Evolutionary conservation across 2,329 filamentous ascomycete species (phyloP).

Genomic region (Pseudopithomyces maydicus): DNA sequence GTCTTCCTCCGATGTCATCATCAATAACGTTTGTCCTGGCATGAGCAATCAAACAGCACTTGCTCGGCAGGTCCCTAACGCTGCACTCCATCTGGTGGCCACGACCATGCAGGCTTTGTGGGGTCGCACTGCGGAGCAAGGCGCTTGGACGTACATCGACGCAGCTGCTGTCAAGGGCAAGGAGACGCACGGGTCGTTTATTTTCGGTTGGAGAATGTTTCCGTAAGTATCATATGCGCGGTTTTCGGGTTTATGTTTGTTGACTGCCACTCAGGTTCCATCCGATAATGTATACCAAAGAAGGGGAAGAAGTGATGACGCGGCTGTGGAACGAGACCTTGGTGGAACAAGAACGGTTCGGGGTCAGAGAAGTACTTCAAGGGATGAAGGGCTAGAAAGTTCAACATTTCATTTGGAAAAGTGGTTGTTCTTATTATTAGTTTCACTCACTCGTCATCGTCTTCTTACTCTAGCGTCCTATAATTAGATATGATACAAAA

Average conservation of each 20-base stretch:
- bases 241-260: too few relatives aligned
- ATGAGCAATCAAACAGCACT: conserved; percentile 51
- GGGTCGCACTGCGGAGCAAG: conserved; percentile 43
- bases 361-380: not conserved
- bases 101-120: conserved; percentile 20
- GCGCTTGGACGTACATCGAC: conserved; percentile 55
- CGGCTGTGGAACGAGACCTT: conserved; percentile 7
- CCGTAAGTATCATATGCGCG: conserved; percentile 42
- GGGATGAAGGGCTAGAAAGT: not conserved
- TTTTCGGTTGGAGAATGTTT: conserved; percentile 48
- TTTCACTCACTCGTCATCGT: too few relatives aligned
- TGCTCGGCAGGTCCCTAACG: conserved; percentile 9
- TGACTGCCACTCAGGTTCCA: not conserved
- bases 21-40: conserved; percentile 55
- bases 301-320: not conserved
- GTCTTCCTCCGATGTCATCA: conserved; percentile 22
- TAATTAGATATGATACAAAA: not conserved
- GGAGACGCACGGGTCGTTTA: conserved; percentile 51
- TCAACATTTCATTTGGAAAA: not conserved
- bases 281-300: conserved; percentile 5
- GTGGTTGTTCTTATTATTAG: not conserved
- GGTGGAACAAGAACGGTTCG: conserved; percentile 1
- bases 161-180: conserved; percentile 52
- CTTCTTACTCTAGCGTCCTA: too few relatives aligned
- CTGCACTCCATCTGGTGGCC: conserved; percentile 14